Evolutionary conservation across 2,329 filamentous ascomycete genomes (phyloP).

Genomic region (Stagonosporopsis vannaccii): DNA sequence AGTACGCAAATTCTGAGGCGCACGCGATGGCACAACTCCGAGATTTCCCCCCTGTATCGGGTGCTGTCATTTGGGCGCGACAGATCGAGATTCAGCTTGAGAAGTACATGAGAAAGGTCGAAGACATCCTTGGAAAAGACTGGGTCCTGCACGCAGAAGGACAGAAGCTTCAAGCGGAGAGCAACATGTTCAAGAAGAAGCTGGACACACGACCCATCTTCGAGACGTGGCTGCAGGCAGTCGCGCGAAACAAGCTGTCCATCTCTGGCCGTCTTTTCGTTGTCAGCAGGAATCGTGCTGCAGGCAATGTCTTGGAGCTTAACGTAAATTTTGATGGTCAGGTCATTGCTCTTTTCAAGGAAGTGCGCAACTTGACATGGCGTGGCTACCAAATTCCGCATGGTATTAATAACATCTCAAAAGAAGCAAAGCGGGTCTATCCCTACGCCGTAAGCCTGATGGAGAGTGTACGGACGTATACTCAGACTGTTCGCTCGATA

Average conservation of each 20-base stretch:
- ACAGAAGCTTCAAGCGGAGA: slow-evolving; percentile 90
- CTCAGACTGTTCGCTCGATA: slow-evolving; percentile 87
- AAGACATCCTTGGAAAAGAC: slow-evolving; percentile 91
- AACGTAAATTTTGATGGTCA: slow-evolving; percentile 96
- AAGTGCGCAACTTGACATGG: slow-evolving; percentile 95
- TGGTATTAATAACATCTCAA: slow-evolving; percentile 92
- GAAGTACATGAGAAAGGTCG: slow-evolving; percentile 98
- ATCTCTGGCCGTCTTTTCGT: slow-evolving; percentile 93
- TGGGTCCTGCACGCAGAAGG: slow-evolving; percentile 96
- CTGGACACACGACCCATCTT: slow-evolving; percentile 93
- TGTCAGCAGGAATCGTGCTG: slow-evolving; percentile 86
- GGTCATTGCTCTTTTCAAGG: slow-evolving; percentile 97
- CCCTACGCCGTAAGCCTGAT: slow-evolving; percentile 97
- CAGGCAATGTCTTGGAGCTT: slow-evolving; percentile 86
- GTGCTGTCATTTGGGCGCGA: slow-evolving; percentile 95
- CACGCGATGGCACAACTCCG: slow-evolving; percentile 98
- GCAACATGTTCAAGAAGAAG: slow-evolving; percentile 93
- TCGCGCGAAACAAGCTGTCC: slow-evolving; percentile 84
- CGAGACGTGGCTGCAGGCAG: slow-evolving; percentile 92
- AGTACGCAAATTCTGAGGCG: slow-evolving; percentile 97
- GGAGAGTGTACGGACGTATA: slow-evolving; percentile 95
- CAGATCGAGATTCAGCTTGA: slow-evolving; percentile 97
- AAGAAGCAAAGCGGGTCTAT: slow-evolving; percentile 98
- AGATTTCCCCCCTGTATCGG: slow-evolving; percentile 93
- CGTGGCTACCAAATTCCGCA: slow-evolving; percentile 94